A percentile compares a stretch with the other conserved stretches of the same genome.
phyloP scores from a whole-genome alignment of 441 rosid genomes.

The Metrosideros polymorpha region DNA sequence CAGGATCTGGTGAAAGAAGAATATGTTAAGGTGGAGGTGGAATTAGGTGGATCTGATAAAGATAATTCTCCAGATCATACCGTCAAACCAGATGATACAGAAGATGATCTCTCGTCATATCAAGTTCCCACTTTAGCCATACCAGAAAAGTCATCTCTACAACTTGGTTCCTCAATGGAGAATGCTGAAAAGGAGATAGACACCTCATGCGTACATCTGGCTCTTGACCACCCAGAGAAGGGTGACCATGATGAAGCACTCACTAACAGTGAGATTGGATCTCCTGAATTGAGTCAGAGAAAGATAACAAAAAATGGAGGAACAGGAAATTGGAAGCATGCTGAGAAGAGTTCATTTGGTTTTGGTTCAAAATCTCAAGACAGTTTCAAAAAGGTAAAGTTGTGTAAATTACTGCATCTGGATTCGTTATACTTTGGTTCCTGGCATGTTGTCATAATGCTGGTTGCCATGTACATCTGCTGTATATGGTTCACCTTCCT shows the following conservation, averaged over 20 bases:
- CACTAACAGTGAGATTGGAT: constrained; percentile 34
- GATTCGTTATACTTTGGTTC: not conserved
- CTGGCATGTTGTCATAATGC: not conserved
- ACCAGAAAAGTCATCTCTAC: constrained; percentile 40
- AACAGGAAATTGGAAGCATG: constrained; percentile 28
- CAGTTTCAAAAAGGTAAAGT: constrained; percentile 55
- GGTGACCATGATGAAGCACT: constrained; percentile 35
- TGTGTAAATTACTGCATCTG: not conserved
- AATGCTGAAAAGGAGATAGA: constrained; percentile 28
- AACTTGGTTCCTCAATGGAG: constrained; percentile 26
- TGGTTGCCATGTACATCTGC: not conserved
- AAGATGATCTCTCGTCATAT: constrained; percentile 51
- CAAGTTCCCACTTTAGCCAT: constrained; percentile 75
- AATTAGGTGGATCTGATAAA: constrained; percentile 30
- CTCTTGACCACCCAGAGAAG: constrained; percentile 16
- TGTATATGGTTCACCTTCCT: not conserved
- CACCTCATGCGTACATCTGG: constrained; percentile 19
- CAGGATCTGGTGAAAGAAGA: constrained; percentile 57
- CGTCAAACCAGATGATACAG: constrained; percentile 39
- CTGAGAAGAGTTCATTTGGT: constrained; percentile 39
- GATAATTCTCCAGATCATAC: constrained; percentile 32
- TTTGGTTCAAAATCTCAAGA: constrained; percentile 48
- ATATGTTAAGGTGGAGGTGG: constrained; percentile 25
- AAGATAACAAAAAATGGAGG: constrained; percentile 34
- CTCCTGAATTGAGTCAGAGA: constrained; percentile 38